Evolutionary conservation across 192 early-diverging fungal species (phyloP), one percentile per base, ranked within the genome.

Genomic region (Coemansia sp.): DNA sequence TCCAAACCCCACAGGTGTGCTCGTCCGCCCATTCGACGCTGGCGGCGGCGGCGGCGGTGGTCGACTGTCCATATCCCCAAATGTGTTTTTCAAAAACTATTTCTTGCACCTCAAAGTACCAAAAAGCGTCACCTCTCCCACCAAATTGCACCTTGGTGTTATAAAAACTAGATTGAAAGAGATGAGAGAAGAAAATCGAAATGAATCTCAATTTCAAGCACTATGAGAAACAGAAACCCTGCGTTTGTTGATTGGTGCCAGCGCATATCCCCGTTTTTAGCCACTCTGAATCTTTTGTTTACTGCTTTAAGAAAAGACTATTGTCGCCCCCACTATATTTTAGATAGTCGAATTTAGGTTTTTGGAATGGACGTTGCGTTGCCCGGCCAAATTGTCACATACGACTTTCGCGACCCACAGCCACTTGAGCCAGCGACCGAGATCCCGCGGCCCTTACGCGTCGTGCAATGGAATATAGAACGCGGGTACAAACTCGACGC

Each of bases 401-500:
- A 71, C 53, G 77, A 80, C 70, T 74, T 12, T 37, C 77, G 77
- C 55, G 50, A 57, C 51, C 45, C 41, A 21, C 58, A 22, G 5
- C 1, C 27, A 15, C n/a, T 32, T 9, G 29, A 6, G 5, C 37
- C 54, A 1, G 45, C 21, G 14, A 62, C 62, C 10, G 69, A 32
- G 27, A 74, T 74, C 17, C 72, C 65, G 24, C 70, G 58, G 5
- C 80, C 85, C 4, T 69, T 91, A 25, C 86, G 87, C 22, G 84
- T 87, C 21, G 60, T 92, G 14, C 90, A 92, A 61, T 92, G 91
- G 91, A 92, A 92, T 64, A 88, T 92, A 52, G 91, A 92, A 65
- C 86, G 91, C 49, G 90, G 90, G 57, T 91, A 91, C 84, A 74
- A 85, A 70, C 67, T 90, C 0, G 82, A 86, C 2, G 72, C 76